Conservation (phyloP, 805 yeast species). For the Teunomyces barrocoloradensis region DNA sequence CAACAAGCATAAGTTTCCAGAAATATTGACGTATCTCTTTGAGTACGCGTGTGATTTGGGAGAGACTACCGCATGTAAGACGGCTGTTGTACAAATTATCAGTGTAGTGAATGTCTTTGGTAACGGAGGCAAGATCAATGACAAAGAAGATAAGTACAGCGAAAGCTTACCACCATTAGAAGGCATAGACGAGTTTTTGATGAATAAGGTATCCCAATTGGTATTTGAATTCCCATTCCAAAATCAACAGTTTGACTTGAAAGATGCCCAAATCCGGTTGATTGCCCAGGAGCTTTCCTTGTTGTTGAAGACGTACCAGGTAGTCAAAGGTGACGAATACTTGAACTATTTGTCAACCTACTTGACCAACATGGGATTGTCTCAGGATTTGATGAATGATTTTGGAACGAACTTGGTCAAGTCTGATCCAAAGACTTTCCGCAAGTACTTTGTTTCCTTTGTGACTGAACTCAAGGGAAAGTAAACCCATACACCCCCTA, state of each 20-base stretch:
- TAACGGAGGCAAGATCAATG: conserved; percentile 60
- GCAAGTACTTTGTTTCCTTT: conserved; percentile 60
- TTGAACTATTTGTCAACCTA: conserved; percentile 49
- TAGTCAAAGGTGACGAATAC: conserved; percentile 40
- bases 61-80: conserved; percentile 65
- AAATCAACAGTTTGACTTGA: conserved; percentile 58
- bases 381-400: conserved; percentile 56
- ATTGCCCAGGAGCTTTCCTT: conserved; percentile 73
- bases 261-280: conserved; percentile 77
- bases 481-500: not conserved
- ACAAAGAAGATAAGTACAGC: conserved; percentile 54
- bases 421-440: conserved; percentile 60
- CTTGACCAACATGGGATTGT: conserved; percentile 56
- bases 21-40: conserved; percentile 60
- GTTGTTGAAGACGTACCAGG: conserved; percentile 60
- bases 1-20: conserved; percentile 60
- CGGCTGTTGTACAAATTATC: conserved; percentile 66
- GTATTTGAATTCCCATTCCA: conserved; percentile 81
- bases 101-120: conserved; percentile 58
- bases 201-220: conserved; percentile 63
- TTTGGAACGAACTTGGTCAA: conserved; percentile 58
- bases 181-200: conserved; percentile 67
- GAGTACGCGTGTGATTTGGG: conserved; percentile 60
- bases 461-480: conserved; percentile 32
- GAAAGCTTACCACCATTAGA: conserved; percentile 52